These are phyloP conservation scores for Syzygium aqueum DNA, from an alignment of 345 rosid species.

Conservation along the genomic window DNA sequence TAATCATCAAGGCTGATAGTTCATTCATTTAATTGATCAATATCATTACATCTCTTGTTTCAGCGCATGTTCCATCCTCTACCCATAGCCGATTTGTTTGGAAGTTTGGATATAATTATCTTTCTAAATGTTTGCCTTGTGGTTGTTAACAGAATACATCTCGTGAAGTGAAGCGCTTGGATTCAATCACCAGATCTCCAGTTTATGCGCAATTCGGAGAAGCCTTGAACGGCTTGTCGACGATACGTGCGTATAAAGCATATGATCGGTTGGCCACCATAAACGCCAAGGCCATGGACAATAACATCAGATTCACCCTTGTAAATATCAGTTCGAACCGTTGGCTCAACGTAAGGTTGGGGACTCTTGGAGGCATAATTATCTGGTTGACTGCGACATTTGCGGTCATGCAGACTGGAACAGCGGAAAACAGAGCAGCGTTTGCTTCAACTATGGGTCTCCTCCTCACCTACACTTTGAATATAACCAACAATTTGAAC, in stretches of 20 bases:
- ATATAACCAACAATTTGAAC: constrained; percentile 60
- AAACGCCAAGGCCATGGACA: constrained; percentile 83
- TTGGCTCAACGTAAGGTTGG: constrained; percentile 80
- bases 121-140: not conserved
- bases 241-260: constrained; percentile 87
- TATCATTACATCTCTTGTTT: not conserved
- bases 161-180: constrained; percentile 90
- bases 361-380: constrained; percentile 83
- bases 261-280: constrained; percentile 71
- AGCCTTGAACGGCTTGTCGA: constrained; percentile 83
- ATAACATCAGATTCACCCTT: constrained; percentile 81
- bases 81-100: not conserved
- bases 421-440: constrained; percentile 44
- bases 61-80: not conserved
- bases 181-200: constrained; percentile 84
- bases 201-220: constrained; percentile 93
- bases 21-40: not conserved
- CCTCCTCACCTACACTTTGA: constrained; percentile 84
- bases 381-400: constrained; percentile 89
- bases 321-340: constrained; percentile 71
- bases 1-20: not conserved
- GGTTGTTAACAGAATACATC: constrained; percentile 56
- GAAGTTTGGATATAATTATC: not conserved
- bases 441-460: constrained; percentile 94
- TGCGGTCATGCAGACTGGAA: constrained; percentile 70